Percentiles rank a stretch among this genome's conserved stretches.
Evolutionary conservation across 768 basidiomycete species (phyloP).

Genomic region (Chalciporus pseudorubinellus): DNA sequence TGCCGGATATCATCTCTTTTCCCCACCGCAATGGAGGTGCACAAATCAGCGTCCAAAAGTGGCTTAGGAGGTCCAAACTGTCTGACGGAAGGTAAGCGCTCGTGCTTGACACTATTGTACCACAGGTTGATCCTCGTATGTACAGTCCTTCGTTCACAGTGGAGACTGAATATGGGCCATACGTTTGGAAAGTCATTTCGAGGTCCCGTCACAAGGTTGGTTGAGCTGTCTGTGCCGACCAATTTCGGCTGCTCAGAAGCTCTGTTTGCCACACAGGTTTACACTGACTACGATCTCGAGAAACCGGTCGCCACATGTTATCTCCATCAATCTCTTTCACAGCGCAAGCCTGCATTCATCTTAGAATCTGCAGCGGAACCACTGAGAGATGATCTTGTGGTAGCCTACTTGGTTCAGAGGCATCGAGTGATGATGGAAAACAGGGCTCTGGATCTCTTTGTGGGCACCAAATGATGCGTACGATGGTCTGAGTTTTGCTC

Average conservation of each 20-base stretch:
- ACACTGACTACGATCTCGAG: conserved; percentile 23
- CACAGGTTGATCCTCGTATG: background rate
- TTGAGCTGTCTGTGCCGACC: background rate
- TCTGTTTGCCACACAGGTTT: conserved; percentile 14
- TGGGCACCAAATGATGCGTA: conserved; percentile 9
- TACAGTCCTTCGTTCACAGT: conserved; percentile 20
- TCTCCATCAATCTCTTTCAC: conserved; percentile 7
- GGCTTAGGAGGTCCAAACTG: conserved; percentile 27
- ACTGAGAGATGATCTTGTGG: conserved; percentile 29
- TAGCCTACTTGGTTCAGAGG: conserved; percentile 29
- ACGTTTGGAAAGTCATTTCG: conserved; percentile 27
- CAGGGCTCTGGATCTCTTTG: conserved; percentile 26
- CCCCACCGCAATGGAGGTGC: conserved; percentile 9
- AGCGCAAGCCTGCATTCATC: conserved; percentile 18
- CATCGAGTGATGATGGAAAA: conserved; percentile 24
- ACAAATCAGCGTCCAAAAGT: conserved; percentile 23
- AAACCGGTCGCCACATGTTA: conserved; percentile 23
- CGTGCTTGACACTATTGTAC: background rate
- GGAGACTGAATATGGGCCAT: conserved; percentile 22
- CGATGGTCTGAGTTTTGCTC: background rate
- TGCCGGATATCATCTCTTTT: conserved; percentile 29
- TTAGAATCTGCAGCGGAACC: conserved; percentile 25
- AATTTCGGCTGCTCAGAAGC: background rate
- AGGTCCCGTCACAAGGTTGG: conserved; percentile 23
- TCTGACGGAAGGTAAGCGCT: conserved; percentile 23